Conservation (phyloP, 495 filamentous ascomycete genomes). For the Paragyromitra xinjiangensis region DNA sequence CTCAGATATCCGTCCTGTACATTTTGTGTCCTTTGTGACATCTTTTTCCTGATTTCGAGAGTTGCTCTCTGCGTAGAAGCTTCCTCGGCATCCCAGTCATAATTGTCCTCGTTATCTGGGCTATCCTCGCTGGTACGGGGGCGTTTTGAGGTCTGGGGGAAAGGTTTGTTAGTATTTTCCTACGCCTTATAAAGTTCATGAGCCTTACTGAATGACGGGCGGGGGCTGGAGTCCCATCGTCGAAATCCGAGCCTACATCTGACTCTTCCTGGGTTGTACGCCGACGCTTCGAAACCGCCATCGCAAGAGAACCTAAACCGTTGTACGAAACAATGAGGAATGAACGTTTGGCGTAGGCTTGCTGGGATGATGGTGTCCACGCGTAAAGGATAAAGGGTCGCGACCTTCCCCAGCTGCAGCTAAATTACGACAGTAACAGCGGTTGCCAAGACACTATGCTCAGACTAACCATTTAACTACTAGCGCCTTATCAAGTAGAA, state of each 20-base stretch:
- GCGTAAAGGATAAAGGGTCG: slow-evolving; percentile 45
- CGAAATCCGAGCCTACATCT: slow-evolving; percentile 29
- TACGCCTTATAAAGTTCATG: background rate
- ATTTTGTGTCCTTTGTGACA: slow-evolving; percentile 43
- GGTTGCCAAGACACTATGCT: slow-evolving; percentile 22
- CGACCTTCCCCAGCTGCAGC: slow-evolving; percentile 46
- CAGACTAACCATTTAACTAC: background rate
- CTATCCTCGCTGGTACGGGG: slow-evolving; percentile 32
- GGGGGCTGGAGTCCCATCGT: slow-evolving; percentile 23
- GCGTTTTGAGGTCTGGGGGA: slow-evolving; percentile 38
- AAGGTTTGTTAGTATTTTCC: slow-evolving; percentile 4
- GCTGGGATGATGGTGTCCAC: slow-evolving; percentile 25
- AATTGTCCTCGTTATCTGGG: slow-evolving; percentile 16
- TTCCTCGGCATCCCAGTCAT: slow-evolving; percentile 50
- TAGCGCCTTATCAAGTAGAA: background rate
- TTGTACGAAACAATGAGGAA: background rate
- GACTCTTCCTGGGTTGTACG: slow-evolving; percentile 31
- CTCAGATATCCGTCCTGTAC: slow-evolving; percentile 13
- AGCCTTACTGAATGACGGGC: slow-evolving; percentile 39
- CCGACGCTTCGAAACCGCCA: slow-evolving; percentile 35
- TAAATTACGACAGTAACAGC: slow-evolving; percentile 13
- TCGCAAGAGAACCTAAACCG: slow-evolving; percentile 1
- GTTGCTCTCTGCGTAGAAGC: slow-evolving; percentile 52
- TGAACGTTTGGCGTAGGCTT: slow-evolving; percentile 6
- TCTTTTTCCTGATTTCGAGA: slow-evolving; percentile 50